Conservation (phyloP, 305 asterid species). For the Rubia peregrina region DNA sequence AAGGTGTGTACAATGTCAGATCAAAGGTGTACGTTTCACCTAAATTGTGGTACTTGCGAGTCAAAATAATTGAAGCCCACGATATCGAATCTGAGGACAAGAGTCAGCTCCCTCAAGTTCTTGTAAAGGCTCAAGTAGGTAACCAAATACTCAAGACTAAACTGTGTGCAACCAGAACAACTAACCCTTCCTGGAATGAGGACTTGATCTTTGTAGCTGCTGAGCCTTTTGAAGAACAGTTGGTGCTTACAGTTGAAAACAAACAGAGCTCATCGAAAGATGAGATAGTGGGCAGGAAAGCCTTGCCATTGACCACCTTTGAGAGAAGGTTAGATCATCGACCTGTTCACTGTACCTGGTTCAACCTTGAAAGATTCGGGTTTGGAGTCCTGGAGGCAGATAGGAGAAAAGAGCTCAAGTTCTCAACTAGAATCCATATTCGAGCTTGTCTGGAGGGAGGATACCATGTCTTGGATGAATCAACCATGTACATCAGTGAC, state of each 20-base stretch:
- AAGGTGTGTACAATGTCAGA: conserved; percentile 36
- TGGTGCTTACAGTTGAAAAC: conserved; percentile 34
- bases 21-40: conserved; percentile 54
- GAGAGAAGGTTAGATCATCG: conserved; percentile 44
- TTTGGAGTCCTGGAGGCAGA: conserved; percentile 34
- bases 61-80: conserved; percentile 45
- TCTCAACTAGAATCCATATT: conserved; percentile 40
- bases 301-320: conserved; percentile 30
- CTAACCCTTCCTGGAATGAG: conserved; percentile 45
- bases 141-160: conserved; percentile 40
- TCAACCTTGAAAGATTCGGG: conserved; percentile 41
- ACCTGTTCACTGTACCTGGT: conserved; percentile 43
- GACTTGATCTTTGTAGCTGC: conserved; percentile 49
- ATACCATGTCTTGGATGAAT: conserved; percentile 48
- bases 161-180: conserved; percentile 30
- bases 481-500: conserved; percentile 46
- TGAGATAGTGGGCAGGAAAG: conserved; percentile 33
- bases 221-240: conserved; percentile 47
- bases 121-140: conserved; percentile 43
- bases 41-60: conserved; percentile 50
- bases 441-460: conserved; percentile 48
- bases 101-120: conserved; percentile 36
- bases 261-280: conserved; percentile 35
- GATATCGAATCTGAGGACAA: conserved; percentile 34
- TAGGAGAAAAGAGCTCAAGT: conserved; percentile 35